Conservation (phyloP, 2,329 filamentous ascomycete species). For the Apiospora rasikravindrae region DNA sequence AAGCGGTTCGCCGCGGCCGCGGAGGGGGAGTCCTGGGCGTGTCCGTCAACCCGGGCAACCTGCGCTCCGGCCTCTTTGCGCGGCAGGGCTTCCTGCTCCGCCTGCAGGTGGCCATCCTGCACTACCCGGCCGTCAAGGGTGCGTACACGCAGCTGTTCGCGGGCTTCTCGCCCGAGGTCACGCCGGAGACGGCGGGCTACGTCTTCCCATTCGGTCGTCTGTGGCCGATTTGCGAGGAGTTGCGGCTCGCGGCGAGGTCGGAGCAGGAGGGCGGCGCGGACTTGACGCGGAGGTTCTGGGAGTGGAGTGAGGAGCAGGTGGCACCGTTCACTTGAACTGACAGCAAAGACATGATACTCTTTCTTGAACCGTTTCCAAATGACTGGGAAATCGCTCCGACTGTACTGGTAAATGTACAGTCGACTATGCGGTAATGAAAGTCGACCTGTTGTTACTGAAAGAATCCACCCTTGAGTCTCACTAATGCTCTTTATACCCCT, state of each 20-base stretch:
- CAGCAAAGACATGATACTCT: too few species aligned
- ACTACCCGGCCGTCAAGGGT: slow-evolving; percentile 36
- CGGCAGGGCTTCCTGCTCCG: slow-evolving; percentile 26
- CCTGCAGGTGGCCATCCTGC: slow-evolving; percentile 10
- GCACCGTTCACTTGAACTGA: not conserved
- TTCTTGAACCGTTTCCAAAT: too few species aligned
- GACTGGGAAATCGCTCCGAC: too few species aligned
- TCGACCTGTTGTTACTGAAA: too few species aligned
- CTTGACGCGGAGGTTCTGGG: slow-evolving; percentile 47
- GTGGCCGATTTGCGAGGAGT: slow-evolving; percentile 38
- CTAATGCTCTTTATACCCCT: too few species aligned
- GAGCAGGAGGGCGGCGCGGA: slow-evolving; percentile 45
- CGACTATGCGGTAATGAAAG: too few species aligned
- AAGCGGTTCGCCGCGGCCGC: slow-evolving; percentile 27
- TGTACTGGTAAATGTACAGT: too few species aligned
- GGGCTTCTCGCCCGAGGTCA: slow-evolving; percentile 43
- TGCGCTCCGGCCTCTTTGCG: slow-evolving; percentile 35
- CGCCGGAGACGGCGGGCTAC: slow-evolving; percentile 39
- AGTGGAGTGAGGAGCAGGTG: slow-evolving; percentile 49
- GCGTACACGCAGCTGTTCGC: slow-evolving; percentile 51
- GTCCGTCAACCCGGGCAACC: slow-evolving; percentile 36
- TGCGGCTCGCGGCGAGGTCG: slow-evolving; percentile 37
- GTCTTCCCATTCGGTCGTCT: slow-evolving; percentile 20
- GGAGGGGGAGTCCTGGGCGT: slow-evolving; percentile 31
- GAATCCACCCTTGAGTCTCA: too few species aligned